These are phyloP conservation scores for Trametes pubescens DNA, from an alignment of 1,284 basidiomycete species.

Conservation along the genomic window DNA sequence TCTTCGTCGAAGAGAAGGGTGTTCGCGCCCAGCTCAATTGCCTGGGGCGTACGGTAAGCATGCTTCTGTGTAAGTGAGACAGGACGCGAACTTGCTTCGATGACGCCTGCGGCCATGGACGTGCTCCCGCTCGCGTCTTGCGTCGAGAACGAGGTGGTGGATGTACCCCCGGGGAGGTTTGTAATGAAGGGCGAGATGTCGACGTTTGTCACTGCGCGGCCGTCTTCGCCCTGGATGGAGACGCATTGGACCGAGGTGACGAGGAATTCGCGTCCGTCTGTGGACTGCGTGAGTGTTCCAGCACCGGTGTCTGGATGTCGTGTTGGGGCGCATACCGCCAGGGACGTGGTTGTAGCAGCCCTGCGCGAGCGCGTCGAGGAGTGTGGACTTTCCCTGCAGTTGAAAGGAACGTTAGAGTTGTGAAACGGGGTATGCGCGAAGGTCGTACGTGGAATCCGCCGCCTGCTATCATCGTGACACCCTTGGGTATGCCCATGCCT, in stretches of 20 bases:
- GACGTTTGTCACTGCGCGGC: slow-evolving; percentile 34
- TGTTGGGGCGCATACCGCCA: slow-evolving; percentile 22
- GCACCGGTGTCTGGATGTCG: background rate
- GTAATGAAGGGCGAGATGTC: slow-evolving; percentile 38
- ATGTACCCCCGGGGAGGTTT: slow-evolving; percentile 28
- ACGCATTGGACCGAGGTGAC: slow-evolving; percentile 29
- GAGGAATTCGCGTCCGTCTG: slow-evolving; percentile 37
- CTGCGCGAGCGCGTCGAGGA: slow-evolving; percentile 33
- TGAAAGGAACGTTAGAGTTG: background rate
- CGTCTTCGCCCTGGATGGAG: slow-evolving; percentile 35
- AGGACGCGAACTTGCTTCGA: slow-evolving; percentile 24
- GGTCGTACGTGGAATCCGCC: slow-evolving; percentile 35
- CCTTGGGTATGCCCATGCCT: slow-evolving; percentile 34
- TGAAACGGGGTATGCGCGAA: background rate
- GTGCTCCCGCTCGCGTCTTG: slow-evolving; percentile 39
- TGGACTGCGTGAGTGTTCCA: background rate
- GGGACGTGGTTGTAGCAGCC: slow-evolving; percentile 39
- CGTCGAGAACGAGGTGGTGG: slow-evolving; percentile 35
- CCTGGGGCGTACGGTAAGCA: slow-evolving; percentile 13
- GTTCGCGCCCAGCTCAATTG: slow-evolving; percentile 34
- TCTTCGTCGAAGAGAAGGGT: slow-evolving; percentile 38
- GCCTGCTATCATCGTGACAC: slow-evolving; percentile 36
- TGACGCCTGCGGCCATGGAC: slow-evolving; percentile 37
- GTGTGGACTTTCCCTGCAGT: slow-evolving; percentile 35
- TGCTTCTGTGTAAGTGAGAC: background rate